Conservation (phyloP, 352 stramenopile species). For the Phytopythium ostracodes region DNA sequence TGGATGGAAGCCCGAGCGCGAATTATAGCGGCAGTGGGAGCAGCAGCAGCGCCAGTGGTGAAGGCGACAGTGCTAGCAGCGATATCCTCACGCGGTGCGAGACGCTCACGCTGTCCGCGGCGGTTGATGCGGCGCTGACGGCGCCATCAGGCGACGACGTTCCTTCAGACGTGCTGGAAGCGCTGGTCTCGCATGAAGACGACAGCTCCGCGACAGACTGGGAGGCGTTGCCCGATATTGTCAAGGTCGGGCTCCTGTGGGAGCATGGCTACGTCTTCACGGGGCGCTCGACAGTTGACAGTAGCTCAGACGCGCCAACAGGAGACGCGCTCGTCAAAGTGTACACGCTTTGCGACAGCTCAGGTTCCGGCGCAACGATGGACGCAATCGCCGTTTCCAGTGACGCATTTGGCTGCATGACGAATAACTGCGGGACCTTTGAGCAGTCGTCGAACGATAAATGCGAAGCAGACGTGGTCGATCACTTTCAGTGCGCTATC, state of each 20-base stretch:
- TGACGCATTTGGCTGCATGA: slow-evolving; percentile 23
- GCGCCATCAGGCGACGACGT: slow-evolving; percentile 8
- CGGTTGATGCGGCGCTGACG: slow-evolving; percentile 10
- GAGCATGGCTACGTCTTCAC: slow-evolving; percentile 40
- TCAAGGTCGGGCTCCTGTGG: slow-evolving; percentile 44
- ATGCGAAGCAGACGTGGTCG: slow-evolving; percentile 18
- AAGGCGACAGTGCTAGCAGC: not conserved
- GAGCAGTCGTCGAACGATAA: slow-evolving; percentile 28
- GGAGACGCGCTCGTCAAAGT: slow-evolving; percentile 24
- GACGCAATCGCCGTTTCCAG: slow-evolving; percentile 22
- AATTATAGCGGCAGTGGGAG: not conserved
- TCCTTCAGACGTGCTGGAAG: slow-evolving; percentile 16
- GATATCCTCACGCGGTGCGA: slow-evolving; percentile 19
- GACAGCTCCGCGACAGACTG: slow-evolving; percentile 17
- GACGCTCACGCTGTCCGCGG: slow-evolving; percentile 7
- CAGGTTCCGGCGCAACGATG: slow-evolving; percentile 19
- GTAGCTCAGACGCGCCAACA: slow-evolving; percentile 11
- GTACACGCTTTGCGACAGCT: slow-evolving; percentile 29
- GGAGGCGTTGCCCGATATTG: slow-evolving; percentile 28
- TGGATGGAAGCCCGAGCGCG: not conserved
- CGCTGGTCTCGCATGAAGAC: not conserved
- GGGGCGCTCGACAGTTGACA: slow-evolving; percentile 11
- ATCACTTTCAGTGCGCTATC: slow-evolving; percentile 27
- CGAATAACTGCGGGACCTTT: slow-evolving; percentile 26
- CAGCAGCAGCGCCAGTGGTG: not conserved